These are phyloP conservation scores for Crucihimalaya himalaica DNA, from an alignment of 345 rosid genomes.

Conservation along the genomic window DNA sequence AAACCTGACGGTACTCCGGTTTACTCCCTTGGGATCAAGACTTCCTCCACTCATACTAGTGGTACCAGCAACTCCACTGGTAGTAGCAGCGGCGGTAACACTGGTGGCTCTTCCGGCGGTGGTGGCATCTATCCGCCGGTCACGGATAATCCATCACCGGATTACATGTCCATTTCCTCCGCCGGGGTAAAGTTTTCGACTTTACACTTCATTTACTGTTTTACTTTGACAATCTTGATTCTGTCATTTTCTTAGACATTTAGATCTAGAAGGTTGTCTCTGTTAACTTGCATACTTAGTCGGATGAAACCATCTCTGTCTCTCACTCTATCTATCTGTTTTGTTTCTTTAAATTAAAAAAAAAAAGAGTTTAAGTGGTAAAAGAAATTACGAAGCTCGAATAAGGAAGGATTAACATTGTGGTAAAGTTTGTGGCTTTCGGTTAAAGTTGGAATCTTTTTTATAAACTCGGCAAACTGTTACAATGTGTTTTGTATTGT, in stretches of 20 bases:
- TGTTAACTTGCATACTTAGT: background rate
- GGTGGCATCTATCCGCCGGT: conserved; percentile 38
- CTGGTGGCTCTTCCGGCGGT: conserved; percentile 31
- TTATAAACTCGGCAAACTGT: conserved; percentile 17
- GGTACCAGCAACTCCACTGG: conserved; percentile 26
- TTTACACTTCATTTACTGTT: conserved; percentile 21
- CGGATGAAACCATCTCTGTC: background rate
- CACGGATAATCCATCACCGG: conserved; percentile 48
- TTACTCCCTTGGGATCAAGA: conserved; percentile 59
- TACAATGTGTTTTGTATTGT: conserved; percentile 27
- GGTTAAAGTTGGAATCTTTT: conserved; percentile 37
- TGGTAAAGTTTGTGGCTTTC: conserved; percentile 29
- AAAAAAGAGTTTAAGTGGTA: background rate
- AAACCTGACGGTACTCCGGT: conserved; percentile 86
- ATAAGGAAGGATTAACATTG: conserved; percentile 1
- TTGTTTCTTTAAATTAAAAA: background rate
- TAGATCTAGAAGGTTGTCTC: conserved; percentile 7
- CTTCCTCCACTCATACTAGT: conserved; percentile 24
- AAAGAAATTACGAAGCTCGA: conserved; percentile 15
- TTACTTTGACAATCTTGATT: conserved; percentile 1
- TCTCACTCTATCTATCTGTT: background rate
- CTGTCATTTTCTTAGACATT: conserved; percentile 2
- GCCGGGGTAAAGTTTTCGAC: conserved; percentile 45
- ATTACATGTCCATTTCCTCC: conserved; percentile 58
- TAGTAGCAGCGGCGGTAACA: conserved; percentile 12